A percentile compares a stretch with the other conserved stretches of the same genome.
Conservation (phyloP, 106 monocot genomes). For the Acorus calamus region DNA sequence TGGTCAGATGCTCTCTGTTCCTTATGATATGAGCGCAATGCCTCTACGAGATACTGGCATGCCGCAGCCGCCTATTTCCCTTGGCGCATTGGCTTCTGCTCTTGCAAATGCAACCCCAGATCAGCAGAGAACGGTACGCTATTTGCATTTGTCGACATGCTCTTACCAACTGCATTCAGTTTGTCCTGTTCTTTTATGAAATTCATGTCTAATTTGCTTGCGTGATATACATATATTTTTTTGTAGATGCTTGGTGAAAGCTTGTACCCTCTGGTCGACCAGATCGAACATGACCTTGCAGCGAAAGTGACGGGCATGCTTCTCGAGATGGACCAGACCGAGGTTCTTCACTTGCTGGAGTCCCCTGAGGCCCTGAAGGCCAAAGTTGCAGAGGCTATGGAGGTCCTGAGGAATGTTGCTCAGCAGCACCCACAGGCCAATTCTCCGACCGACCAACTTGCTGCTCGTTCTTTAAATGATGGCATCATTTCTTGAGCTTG, state of each 20-base stretch:
- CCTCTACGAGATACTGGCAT: constrained; percentile 33
- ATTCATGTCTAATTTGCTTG: background rate
- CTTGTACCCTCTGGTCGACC: constrained; percentile 47
- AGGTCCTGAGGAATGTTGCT: constrained; percentile 41
- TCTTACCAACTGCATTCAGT: background rate
- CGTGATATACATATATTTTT: no score
- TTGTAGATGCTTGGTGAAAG: constrained; percentile 46
- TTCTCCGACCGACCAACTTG: constrained; percentile 32
- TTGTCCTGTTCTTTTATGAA: no score
- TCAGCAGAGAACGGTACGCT: constrained; percentile 61
- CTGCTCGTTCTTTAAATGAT: constrained; percentile 33
- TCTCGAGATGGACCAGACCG: constrained; percentile 59
- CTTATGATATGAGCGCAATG: constrained; percentile 54
- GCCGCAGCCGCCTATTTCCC: constrained; percentile 48
- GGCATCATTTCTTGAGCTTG: constrained; percentile 24
- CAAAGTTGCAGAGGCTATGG: constrained; percentile 53
- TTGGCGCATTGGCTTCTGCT: constrained; percentile 57
- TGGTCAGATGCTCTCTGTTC: constrained; percentile 43
- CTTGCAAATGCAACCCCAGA: constrained; percentile 72
- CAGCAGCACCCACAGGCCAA: constrained; percentile 29
- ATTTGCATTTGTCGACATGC: background rate
- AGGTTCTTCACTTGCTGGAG: constrained; percentile 57
- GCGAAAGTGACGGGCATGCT: constrained; percentile 64
- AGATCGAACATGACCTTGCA: constrained; percentile 43
- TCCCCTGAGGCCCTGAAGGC: constrained; percentile 46